Evolutionary conservation across 73 alveolate genomes (phyloP), one percentile per base, ranked within the genome.

Genomic region (Loxodes magnus): DNA sequence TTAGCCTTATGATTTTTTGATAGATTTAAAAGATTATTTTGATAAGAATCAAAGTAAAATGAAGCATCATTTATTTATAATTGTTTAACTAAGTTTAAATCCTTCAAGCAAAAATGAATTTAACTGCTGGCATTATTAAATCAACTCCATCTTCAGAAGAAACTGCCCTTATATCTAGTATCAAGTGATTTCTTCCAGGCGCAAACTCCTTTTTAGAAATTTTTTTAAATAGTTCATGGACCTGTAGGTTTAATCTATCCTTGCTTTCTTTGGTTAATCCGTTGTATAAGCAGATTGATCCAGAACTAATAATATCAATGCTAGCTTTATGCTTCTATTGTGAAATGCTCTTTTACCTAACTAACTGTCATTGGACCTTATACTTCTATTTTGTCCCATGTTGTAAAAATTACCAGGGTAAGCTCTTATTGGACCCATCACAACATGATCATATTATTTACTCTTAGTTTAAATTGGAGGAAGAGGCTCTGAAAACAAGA

Each of bases 341-440:
- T 89, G 36, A 73, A 25, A 43, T 35, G 26, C 33, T 81, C 88
- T 27, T 71, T 38, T 60, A 92, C 52, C 50, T 88, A 74, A 26
- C 63, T 66, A 16, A 89, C 55, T 25, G 96, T 92, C 79, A 52
- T 59, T n/a, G 90, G 61, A 31, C 90, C 94, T 14, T 44, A 54
- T 4, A 88, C 63, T n/a, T 33, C 71, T 30, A 89, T 77, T 63
- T 76, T 85, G 52, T 92, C 99, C 96, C 97, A 92, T 17, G 67
- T 74, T 31, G 94, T 82, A 77, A 66, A 88, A 43, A 82, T 82
- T 55, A 74, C n/a, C 81, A 10, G 97, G 97, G 36, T 85, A 75
- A 4, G 95, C 94, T 69, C 89, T 88, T 2, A 72, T 74, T 20
- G 94, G 93, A 16, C 89, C 77, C 51, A 44, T 35, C 20, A 67